A percentile compares a stretch with the other conserved stretches of the same genome.
These are phyloP conservation scores for Aspergillus sp. DNA, from an alignment of 2,329 filamentous ascomycete genomes.

Conservation along the genomic window DNA sequence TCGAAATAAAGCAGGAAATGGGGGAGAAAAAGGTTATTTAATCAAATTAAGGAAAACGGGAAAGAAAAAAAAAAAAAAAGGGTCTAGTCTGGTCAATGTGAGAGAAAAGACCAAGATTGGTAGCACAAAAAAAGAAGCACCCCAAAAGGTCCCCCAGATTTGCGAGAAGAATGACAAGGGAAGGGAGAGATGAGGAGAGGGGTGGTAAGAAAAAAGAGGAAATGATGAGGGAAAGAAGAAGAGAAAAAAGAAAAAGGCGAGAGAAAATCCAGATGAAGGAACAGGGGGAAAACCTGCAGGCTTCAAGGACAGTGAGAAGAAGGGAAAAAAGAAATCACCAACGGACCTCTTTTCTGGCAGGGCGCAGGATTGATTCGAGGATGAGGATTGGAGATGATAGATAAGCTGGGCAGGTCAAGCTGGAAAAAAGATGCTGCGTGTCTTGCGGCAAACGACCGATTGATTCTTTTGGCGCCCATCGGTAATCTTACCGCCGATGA, in stretches of 20 bases:
- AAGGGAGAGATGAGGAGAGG: not conserved
- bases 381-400: conserved; percentile 18
- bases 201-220: conserved; percentile 16
- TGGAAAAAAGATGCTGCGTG: conserved; percentile 29
- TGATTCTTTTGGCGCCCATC: not conserved
- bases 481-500: conserved; percentile 14
- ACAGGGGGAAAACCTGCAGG: conserved; percentile 4
- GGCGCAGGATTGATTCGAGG: not conserved
- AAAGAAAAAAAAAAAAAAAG: conserved; percentile 19
- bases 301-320: conserved; percentile 2
- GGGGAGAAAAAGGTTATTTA: conserved; percentile 11
- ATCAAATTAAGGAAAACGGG: conserved; percentile 17
- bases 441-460: conserved; percentile 15
- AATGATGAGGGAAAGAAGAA: conserved; percentile 15
- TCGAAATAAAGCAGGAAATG: conserved; percentile 5
- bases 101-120: conserved; percentile 3
- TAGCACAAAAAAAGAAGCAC: conserved; percentile 10
- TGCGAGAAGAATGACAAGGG: not conserved
- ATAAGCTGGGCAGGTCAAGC: conserved; percentile 20
- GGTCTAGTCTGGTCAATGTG: conserved; percentile 8
- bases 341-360: not conserved
- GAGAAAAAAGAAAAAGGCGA: not conserved
- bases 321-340: conserved; percentile 9
- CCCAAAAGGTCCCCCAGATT: not conserved
- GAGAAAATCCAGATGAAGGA: conserved; percentile 5